Evolutionary conservation across 2,329 filamentous ascomycete species (phyloP).

Genomic region (Diaporthe velutina): DNA sequence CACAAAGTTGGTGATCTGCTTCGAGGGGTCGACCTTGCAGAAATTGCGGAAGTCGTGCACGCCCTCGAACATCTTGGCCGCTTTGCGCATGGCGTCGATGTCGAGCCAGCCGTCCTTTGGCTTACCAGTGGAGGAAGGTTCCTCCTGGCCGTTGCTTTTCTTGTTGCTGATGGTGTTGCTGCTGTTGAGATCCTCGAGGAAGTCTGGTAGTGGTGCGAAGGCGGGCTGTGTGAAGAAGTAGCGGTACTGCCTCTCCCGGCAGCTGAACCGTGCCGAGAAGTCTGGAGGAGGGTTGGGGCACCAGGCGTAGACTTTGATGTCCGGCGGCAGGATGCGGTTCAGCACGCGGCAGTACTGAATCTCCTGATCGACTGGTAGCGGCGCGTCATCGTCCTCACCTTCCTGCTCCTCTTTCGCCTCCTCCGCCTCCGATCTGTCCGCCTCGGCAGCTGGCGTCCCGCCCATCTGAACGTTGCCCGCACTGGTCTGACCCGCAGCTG

Average conservation of each 20-base stretch:
- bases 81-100: slow-evolving; percentile 86
- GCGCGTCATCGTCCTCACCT: slow-evolving; percentile 59
- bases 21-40: slow-evolving; percentile 91
- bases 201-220: slow-evolving; percentile 76
- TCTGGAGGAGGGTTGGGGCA: slow-evolving; percentile 82
- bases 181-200: slow-evolving; percentile 53
- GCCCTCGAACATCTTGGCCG: slow-evolving; percentile 84
- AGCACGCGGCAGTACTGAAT: slow-evolving; percentile 85
- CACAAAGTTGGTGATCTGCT: slow-evolving; percentile 88
- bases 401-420: slow-evolving; percentile 44
- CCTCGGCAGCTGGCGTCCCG: slow-evolving; percentile 7
- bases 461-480: slow-evolving; percentile 29
- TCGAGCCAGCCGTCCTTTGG: slow-evolving; percentile 83
- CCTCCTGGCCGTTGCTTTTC: background rate
- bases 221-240: slow-evolving; percentile 99
- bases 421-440: slow-evolving; percentile 35
- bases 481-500: slow-evolving; percentile 42
- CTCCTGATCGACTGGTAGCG: slow-evolving; percentile 80
- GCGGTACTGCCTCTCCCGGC: slow-evolving; percentile 89
- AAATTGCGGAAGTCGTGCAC: slow-evolving; percentile 96
- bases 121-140: slow-evolving; percentile 13
- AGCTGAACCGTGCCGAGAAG: slow-evolving; percentile 94
- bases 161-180: slow-evolving; percentile 42
- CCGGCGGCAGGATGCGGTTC: slow-evolving; percentile 88
- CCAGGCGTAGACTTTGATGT: slow-evolving; percentile 94